These are phyloP conservation scores for Zygoascus biomembranicola DNA, from an alignment of 805 yeast species.

Conservation along the genomic window DNA sequence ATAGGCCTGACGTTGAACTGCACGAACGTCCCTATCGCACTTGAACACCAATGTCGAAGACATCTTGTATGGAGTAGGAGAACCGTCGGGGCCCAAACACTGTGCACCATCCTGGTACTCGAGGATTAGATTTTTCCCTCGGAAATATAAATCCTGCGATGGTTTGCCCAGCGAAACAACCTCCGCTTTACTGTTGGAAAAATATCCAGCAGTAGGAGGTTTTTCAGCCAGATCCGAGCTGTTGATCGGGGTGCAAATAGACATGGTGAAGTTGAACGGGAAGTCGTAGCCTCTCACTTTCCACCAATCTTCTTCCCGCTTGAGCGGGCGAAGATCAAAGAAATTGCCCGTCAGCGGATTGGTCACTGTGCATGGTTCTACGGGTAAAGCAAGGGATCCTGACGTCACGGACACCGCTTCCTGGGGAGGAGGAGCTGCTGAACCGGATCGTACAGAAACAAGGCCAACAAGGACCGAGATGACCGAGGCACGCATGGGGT, in stretches of 20 bases:
- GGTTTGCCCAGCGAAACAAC: conserved; percentile 41
- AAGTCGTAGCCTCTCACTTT: conserved; percentile 61
- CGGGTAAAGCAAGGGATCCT: neutral
- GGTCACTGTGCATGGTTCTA: conserved; percentile 22
- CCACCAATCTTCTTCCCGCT: conserved; percentile 39
- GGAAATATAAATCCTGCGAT: conserved; percentile 51
- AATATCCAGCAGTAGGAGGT: conserved; percentile 49
- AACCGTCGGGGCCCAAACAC: conserved; percentile 36
- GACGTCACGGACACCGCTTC: no score
- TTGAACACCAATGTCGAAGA: conserved; percentile 63
- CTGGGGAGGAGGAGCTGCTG: no score
- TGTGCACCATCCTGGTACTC: conserved; percentile 59
- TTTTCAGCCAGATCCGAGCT: conserved; percentile 21
- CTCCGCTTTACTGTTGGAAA: conserved; percentile 37
- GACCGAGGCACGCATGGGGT: no score
- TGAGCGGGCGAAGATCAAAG: conserved; percentile 37
- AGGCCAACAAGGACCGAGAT: no score
- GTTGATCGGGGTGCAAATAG: conserved; percentile 42
- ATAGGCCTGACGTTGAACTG: conserved; percentile 44
- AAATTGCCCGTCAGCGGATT: conserved; percentile 30
- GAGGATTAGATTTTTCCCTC: conserved; percentile 64
- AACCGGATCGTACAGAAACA: no score
- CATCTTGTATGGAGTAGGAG: conserved; percentile 36
- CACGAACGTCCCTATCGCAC: conserved; percentile 63
- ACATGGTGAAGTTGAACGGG: conserved; percentile 63